Evolutionary conservation across 139 green algal species (phyloP), one percentile per base, ranked within the genome.

Genomic region (Pleodorina starrii): DNA sequence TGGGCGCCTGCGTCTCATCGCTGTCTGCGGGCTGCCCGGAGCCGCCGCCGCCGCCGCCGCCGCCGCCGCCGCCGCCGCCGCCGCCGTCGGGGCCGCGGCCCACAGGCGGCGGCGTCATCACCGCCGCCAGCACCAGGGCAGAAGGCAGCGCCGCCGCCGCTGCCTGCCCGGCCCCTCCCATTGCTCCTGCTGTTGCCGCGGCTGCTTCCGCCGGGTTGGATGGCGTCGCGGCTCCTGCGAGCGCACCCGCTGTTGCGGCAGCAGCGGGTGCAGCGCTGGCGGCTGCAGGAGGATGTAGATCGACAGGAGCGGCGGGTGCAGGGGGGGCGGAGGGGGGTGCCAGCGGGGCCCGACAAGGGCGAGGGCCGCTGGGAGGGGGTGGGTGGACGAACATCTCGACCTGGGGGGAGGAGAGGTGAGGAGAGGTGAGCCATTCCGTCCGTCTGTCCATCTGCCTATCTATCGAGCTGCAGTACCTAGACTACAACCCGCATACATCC

Each of bases 1-100:
- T 82, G 5, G 81, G 81, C 29, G 81, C 35, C 81, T 87, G 81
- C 29, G 81, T 87, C 60, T 87, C 81, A 42, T 87, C 81, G 29
- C 81, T 87, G 42, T 77, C 81, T 1, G 23, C 27, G 2, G 57
- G 40, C 7, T 5, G 29, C 14, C 42, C 17, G 5, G 23, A 21
- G 0, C 7, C 36, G 48, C 14, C 35, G 77, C 35, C 77, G 16
- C 81, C 19, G 42, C 60, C 0, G 76, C 32, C 7, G 36, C 76
- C 50, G 46, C 48, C 2, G 76, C 48, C 16, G 74, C 74, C 29
- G 72, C 72, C 25, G 40, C 29, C 7, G 40, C 17, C 19, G 2
- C 29, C 1, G 44, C 11, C 74, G 5, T 32, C 38, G 40, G 40
- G 23, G 16, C 11, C 1, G 38, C n/a, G n/a, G n/a, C n/a, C n/a